A percentile compares a stretch with the other conserved stretches of the same genome.
phyloP scores from a whole-genome alignment of 495 filamentous ascomycete species.

The Neurospora pannonica region DNA sequence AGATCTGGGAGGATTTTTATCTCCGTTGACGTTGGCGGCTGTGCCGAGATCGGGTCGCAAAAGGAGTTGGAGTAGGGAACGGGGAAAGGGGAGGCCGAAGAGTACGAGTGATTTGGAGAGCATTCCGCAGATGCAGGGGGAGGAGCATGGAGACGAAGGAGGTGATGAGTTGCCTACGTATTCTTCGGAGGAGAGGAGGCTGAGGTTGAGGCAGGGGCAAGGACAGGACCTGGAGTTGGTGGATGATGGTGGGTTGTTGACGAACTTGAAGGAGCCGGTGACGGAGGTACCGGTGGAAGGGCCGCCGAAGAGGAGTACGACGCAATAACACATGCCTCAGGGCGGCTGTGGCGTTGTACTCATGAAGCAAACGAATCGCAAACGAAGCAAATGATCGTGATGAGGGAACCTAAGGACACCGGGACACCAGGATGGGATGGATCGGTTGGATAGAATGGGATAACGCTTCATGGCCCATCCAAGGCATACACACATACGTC shows the following conservation, averaged over 20 bases:
- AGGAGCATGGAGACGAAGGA: slow-evolving; percentile 7
- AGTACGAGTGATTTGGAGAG: slow-evolving; percentile 11
- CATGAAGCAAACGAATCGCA: neutral
- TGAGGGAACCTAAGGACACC: neutral
- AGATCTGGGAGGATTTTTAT: slow-evolving; percentile 46
- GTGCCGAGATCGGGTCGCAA: slow-evolving; percentile 11
- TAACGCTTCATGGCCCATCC: no score
- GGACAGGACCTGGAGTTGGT: slow-evolving; percentile 32
- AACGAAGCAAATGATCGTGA: neutral
- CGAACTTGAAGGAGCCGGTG: neutral
- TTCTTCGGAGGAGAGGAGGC: neutral
- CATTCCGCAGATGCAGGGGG: slow-evolving; percentile 22
- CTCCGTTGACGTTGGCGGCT: slow-evolving; percentile 1
- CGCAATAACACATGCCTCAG: no score
- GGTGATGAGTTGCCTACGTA: slow-evolving; percentile 5
- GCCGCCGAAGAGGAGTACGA: neutral
- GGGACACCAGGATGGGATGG: neutral
- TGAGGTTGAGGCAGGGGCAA: neutral
- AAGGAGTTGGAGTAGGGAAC: neutral
- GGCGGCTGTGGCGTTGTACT: no score
- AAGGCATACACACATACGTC: neutral
- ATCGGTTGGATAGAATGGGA: neutral
- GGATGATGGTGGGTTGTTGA: slow-evolving; percentile 47
- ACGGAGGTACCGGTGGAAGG: neutral
- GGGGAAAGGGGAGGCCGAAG: neutral